Conservation (phyloP, 768 basidiomycete species). For the Tulasnella sp. region DNA sequence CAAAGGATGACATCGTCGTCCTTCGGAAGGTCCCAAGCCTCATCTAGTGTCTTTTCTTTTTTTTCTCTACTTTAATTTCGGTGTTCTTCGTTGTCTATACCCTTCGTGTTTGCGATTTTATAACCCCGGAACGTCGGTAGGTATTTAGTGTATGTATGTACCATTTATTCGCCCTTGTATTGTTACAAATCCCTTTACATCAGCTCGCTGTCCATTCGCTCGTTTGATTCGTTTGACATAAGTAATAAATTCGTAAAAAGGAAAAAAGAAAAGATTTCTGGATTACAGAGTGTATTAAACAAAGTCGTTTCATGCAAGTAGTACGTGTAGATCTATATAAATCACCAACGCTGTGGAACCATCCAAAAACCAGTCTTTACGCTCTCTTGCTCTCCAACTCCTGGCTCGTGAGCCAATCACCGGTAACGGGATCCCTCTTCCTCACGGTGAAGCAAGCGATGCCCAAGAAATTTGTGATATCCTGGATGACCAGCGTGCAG, state of each 20-base stretch:
- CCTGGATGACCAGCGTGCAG: constrained; percentile 72
- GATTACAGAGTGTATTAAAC: background rate
- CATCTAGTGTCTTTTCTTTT: background rate
- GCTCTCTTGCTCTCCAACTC: constrained; percentile 23
- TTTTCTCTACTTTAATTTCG: no score
- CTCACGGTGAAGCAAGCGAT: constrained; percentile 93
- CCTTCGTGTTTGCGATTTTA: background rate
- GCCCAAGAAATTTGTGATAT: constrained; percentile 87
- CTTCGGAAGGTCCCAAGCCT: background rate
- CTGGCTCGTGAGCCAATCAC: constrained; percentile 22
- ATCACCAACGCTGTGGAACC: background rate
- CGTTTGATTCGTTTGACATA: background rate
- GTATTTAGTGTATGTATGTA: background rate
- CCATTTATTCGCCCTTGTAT: background rate
- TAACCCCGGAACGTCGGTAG: background rate
- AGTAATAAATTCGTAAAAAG: background rate
- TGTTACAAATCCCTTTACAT: background rate
- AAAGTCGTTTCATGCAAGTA: background rate
- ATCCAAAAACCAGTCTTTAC: background rate
- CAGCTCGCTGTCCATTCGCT: background rate
- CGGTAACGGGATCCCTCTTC: constrained; percentile 56
- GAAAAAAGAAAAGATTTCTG: background rate
- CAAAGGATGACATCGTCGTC: background rate
- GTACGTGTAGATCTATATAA: background rate
- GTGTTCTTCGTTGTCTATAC: background rate